Base-by-base conservation (phyloP, 768 basidiomycete species). In the Gloeopeniophorella convolvens region DNA sequence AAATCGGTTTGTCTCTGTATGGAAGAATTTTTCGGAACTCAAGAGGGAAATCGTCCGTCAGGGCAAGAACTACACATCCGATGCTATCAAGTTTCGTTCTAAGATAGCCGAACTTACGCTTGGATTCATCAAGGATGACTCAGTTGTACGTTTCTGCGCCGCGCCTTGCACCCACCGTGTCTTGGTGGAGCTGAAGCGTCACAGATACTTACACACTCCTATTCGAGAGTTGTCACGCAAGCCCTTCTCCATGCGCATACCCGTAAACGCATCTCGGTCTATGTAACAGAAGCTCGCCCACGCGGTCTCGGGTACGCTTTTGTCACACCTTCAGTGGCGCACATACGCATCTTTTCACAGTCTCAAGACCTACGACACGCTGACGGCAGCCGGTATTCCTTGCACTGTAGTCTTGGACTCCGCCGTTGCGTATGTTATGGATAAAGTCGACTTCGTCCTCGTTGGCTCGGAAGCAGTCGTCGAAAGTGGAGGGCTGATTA, bases 391-490 rank as follows among this genome's bases (percentile, higher is more conserved):
- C n/a, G 93, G 93, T 9, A 88, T 99, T 50, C 93, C 94, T 11
- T 91, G 89, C 68, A 91, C 89, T 13, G 85, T 98, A 47, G 85
- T 99, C 10, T 79, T 98, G 51, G 96, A 99, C 68, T 91, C 91
- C 12, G 93, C 95, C 1, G 94, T 98, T 4, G 91, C 91, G 32
- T 98, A 97, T 70, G 82, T 90, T 59, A 97, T 99, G 87, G 90
- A 95, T 57, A 85, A 88, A 59, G 91, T 95, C 16, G 90, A 95
- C 66, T 87, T 95, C 65, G 88, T 95, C 42, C 78, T 99, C 41
- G 93, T 98, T 33, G 96, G 96, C 27, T 93, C 93, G 33, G 96
- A 99, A 71, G 96, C 94, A 7, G 94, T 99, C 23, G 95, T 96
- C 5, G 96, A 98, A 68, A 92, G 89, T 55, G 96, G 96, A 36